Base-by-base conservation (phyloP, 2,329 filamentous ascomycete species). In the Colletotrichum orchidophilum region DNA sequence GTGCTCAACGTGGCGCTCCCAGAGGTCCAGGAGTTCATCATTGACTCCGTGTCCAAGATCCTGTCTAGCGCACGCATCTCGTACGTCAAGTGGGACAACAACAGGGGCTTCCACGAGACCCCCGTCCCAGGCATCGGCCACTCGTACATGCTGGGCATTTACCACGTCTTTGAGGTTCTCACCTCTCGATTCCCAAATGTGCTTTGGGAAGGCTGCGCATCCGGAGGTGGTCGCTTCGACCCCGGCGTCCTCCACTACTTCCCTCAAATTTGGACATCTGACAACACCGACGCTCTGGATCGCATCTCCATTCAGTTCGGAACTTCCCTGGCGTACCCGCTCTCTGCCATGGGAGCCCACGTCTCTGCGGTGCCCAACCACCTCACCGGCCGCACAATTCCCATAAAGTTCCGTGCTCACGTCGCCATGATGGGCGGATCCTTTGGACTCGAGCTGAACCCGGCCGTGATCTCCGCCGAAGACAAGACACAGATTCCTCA, bases 61-160 rank as follows among this genome's bases (percentile, higher is more conserved):
- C 83, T 92, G 21, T 81, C 86, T 54, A 85, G 81, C 1, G 84
- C 86, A 0, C 81, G 87, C 27, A 87, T 92, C 57, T 79, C 80
- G 11, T 92, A 92, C 71, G 85, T 92, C 71, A 92, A 92, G 74
- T 92, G 90, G 90, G 90, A 92, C 73, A 90, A 91, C 78, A 92
- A 92, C 79, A 83, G 90, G 5, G 90, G 86, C 1, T 89, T 91
- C 54, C 88, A 92, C 75, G 90, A 92, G 77, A 84, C 84, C 55
- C 80, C 88, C 0, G 83, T 82, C 0, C 88, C 90, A 0, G 82
- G 84, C 1, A 85, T 84, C 7, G 81, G 86, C 74, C 89, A 92
- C 76, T 79, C 82, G 1, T 92, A 92, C 77, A 91, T 92, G 75
- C 81, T 92, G 0, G 90, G 90, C 4, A 78, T 92, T 63, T 92